These are phyloP conservation scores for Ilyonectria sp. DNA, from an alignment of 2,329 filamentous ascomycete genomes.

Conservation along the genomic window DNA sequence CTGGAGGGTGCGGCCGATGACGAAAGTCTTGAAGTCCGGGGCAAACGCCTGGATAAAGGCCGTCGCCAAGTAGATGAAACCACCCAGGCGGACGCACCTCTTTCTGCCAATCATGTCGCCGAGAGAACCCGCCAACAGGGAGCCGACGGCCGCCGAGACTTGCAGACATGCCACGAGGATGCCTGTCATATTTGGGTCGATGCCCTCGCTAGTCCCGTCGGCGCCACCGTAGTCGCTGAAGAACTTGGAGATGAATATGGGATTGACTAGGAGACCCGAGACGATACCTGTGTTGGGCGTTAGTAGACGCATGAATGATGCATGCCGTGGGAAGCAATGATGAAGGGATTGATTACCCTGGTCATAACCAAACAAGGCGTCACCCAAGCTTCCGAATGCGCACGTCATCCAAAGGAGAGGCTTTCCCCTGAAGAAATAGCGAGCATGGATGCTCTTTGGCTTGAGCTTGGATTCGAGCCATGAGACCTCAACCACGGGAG, in stretches of 20 bases:
- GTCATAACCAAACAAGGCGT: constrained; percentile 35
- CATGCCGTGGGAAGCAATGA: too few species aligned
- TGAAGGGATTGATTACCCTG: constrained; percentile 10
- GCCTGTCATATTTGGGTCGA: constrained; percentile 31
- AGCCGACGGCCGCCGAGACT: constrained; percentile 30
- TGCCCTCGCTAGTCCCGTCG: constrained; percentile 17
- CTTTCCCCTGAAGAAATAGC: constrained; percentile 32
- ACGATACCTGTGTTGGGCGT: constrained; percentile 23
- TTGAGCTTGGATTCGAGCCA: constrained; percentile 30
- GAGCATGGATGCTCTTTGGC: constrained; percentile 16
- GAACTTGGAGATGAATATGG: constrained; percentile 32
- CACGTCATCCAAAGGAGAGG: constrained; percentile 33
- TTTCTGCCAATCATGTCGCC: constrained; percentile 36
- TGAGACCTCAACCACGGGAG: constrained; percentile 1
- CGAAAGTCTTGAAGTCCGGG: constrained; percentile 29
- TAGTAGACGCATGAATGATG: not conserved
- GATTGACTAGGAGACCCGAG: constrained; percentile 33
- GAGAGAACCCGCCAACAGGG: constrained; percentile 24
- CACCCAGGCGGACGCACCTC: constrained; percentile 31
- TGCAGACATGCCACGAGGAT: constrained; percentile 34
- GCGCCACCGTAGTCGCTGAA: constrained; percentile 32
- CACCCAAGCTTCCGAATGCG: constrained; percentile 34
- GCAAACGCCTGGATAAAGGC: constrained; percentile 36
- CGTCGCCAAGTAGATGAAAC: constrained; percentile 34
- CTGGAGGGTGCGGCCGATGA: constrained; percentile 28